Base-by-base conservation (phyloP, 2,329 filamentous ascomycete species). In the Ceratocystis lukuohia region DNA sequence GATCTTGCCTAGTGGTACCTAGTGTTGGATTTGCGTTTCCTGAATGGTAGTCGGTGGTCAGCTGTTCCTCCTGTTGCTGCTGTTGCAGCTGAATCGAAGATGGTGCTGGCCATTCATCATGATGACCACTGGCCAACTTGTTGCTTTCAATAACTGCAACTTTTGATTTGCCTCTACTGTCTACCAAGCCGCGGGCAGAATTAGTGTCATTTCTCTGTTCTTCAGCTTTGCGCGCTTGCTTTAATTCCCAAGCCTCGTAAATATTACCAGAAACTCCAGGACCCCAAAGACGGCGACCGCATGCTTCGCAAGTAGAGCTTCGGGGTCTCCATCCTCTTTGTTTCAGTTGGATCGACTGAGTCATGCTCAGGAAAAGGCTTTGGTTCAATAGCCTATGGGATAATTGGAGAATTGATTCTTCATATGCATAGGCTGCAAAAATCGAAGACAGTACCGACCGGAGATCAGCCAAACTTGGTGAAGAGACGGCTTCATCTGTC, bases 361-460 rank as follows among this genome's bases (percentile, higher is more conserved):
- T 80, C 45, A 99, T 90, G 69, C 89, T 88, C 50, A 88, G 83
- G 72, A 97, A 99, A 5, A 96, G 80, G 71, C 94, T 94, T 70
- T 91, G 87, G 69, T 96, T 92, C 0, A 99, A 80, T 66, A 99
- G 85, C 3, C 88, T 83, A 73, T 93, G 96, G 0, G 94, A 91
- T 2, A 99, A 83, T 1, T 83, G 81, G 22, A 99, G 81, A 17
- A 99, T 89, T 0, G 89, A 92, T 74, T 93, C 89, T 75, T 99
- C 94, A 73, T 97, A 96, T 0, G 91, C 88, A 74, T 99, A 99
- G 0, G 94, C 93, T 0, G 93, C 86, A 76, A 99, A 97, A 66
- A 99, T 93, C 12, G 92, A 94, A 0, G 85, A 80, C 1, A 99
- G 82, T 0, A 97, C 92, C 5, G 84, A 84, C 57, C 94, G 88